phyloP scores from a whole-genome alignment of 345 rosid species.

The Firmiana major region DNA sequence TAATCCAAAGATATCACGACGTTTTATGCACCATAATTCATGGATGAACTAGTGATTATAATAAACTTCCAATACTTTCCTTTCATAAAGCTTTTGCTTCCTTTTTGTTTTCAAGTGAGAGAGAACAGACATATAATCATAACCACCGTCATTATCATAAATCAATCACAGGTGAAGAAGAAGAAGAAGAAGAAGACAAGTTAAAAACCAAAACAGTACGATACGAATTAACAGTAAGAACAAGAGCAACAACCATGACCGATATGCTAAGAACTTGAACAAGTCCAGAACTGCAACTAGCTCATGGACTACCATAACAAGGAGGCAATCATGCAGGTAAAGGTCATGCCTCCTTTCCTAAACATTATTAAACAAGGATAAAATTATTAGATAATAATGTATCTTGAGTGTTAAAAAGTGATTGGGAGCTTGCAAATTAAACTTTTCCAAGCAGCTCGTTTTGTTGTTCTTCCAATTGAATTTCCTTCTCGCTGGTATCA shows the following conservation, averaged over 20 bases:
- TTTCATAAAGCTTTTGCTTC: not conserved
- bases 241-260: not conserved
- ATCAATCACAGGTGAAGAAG: not conserved
- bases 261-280: too few relatives aligned
- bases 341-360: conserved; percentile 18
- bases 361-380: too few relatives aligned
- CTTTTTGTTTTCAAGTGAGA: not conserved
- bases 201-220: not conserved
- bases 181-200: not conserved
- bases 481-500: conserved; percentile 24
- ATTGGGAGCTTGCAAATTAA: not conserved
- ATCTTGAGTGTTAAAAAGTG: not conserved
- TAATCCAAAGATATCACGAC: too few relatives aligned
- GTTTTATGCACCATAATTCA: not conserved
- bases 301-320: not conserved
- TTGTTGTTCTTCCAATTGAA: conserved; percentile 13
- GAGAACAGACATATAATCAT: not conserved
- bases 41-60: not conserved
- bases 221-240: not conserved
- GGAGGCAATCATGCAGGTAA: conserved; percentile 20
- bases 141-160: not conserved
- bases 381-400: too few relatives aligned
- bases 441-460: conserved; percentile 13
- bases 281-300: not conserved
- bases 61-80: not conserved